Conservation (phyloP, 2,329 filamentous ascomycete genomes). For the Xylariaceae sp. region DNA sequence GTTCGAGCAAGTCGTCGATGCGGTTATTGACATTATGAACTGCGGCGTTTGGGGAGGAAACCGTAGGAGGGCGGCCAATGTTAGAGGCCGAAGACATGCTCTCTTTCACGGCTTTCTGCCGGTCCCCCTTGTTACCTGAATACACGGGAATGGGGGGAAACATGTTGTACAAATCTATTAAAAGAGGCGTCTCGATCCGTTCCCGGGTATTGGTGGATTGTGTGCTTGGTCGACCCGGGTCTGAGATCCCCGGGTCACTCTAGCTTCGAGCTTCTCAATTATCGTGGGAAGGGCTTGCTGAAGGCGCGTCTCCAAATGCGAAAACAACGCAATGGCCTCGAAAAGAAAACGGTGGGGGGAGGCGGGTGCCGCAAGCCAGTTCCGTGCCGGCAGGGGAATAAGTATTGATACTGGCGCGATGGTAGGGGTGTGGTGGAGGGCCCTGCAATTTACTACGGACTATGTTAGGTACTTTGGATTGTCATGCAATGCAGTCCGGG, state of each 20-base stretch:
- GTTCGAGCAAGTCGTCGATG: conserved; percentile 53
- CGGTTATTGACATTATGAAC: conserved; percentile 16
- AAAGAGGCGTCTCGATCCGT: conserved; percentile 18
- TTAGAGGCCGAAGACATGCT: conserved; percentile 22
- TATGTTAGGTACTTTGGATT: conserved; percentile 29
- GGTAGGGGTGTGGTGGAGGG: conserved; percentile 33
- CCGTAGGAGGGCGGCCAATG: conserved; percentile 21
- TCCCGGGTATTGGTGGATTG: conserved; percentile 23
- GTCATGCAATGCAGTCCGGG: conserved; percentile 36
- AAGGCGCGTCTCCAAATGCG: conserved; percentile 21
- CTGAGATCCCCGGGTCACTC: conserved; percentile 21
- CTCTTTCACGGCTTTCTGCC: conserved; percentile 26
- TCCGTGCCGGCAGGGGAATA: conserved; percentile 30
- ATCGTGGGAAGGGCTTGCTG: conserved; percentile 29
- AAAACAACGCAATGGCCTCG: conserved; percentile 25
- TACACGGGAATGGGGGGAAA: conserved; percentile 31
- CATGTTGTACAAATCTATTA: conserved; percentile 26
- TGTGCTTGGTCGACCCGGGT: conserved; percentile 21
- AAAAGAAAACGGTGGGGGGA: conserved; percentile 30
- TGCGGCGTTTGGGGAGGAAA: conserved; percentile 15
- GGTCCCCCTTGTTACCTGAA: conserved; percentile 28
- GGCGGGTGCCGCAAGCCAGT: conserved; percentile 31
- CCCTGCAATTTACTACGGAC: conserved; percentile 29
- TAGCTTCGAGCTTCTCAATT: conserved; percentile 22
- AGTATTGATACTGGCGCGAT: conserved; percentile 34